A percentile compares a stretch with the other conserved stretches of the same genome.
These are phyloP conservation scores for Corylus heterophylla DNA, from an alignment of 306 rosid genomes.

Conservation along the genomic window DNA sequence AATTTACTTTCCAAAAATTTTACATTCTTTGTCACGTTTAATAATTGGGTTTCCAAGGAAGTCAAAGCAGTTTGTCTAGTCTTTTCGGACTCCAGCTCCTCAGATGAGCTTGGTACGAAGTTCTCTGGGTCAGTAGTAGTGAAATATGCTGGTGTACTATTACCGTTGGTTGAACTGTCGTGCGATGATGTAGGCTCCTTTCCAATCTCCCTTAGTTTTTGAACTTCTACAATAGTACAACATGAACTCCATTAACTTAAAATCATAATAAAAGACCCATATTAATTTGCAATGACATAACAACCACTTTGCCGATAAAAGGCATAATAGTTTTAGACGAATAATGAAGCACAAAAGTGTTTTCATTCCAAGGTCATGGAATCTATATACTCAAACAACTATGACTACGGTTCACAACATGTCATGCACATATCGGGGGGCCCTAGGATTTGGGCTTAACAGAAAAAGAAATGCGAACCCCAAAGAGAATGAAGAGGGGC, in stretches of 20 bases:
- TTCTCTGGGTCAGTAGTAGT: conserved; percentile 35
- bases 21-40: conserved; percentile 55
- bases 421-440: background rate
- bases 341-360: background rate
- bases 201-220: conserved; percentile 62
- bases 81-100: conserved; percentile 46
- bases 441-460: background rate
- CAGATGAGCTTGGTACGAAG: conserved; percentile 36
- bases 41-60: conserved; percentile 54
- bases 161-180: conserved; percentile 43
- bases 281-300: background rate
- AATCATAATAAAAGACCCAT: conserved; percentile 9
- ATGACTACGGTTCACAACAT: background rate
- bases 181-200: conserved; percentile 40
- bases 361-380: background rate
- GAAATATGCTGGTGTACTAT: conserved; percentile 40
- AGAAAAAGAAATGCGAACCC: background rate
- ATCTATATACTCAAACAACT: background rate
- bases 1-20: conserved; percentile 52
- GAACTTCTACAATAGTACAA: conserved; percentile 61
- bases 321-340: background rate
- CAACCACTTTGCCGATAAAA: background rate
- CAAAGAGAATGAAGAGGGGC: background rate
- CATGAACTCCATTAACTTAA: conserved; percentile 12
- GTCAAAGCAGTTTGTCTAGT: conserved; percentile 39